Evolutionary conservation across 257 asterid species (phyloP).

Genomic region (Nicotiana knightiana): DNA sequence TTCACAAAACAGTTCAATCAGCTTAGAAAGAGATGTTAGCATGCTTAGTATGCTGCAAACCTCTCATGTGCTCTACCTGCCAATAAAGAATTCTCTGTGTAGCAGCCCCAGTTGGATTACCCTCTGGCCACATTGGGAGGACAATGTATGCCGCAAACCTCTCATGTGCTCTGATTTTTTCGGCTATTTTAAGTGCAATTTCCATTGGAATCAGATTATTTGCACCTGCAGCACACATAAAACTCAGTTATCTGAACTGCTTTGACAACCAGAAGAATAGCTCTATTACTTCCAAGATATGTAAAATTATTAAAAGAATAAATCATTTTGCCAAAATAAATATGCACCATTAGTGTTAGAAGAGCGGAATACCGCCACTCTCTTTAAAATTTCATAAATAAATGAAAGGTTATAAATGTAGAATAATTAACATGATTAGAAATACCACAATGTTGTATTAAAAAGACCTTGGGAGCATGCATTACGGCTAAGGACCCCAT

Average conservation of each 20-base stretch:
- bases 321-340: not conserved
- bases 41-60: not conserved
- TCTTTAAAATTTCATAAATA: not conserved
- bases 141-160: constrained; percentile 89
- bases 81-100: constrained; percentile 91
- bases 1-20: not conserved
- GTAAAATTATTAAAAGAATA: not conserved
- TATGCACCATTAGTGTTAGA: not conserved
- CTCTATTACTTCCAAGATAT: not conserved
- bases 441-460: not conserved
- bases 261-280: not conserved
- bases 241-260: not conserved
- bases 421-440: not conserved
- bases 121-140: constrained; percentile 99
- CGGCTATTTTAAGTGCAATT: constrained; percentile 80
- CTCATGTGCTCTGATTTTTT: constrained; percentile 78
- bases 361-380: not conserved
- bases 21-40: not conserved
- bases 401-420: not conserved
- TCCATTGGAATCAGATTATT: constrained; percentile 95
- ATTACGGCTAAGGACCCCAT: not conserved
- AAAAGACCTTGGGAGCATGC: not conserved
- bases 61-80: constrained; percentile 53
- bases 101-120: constrained; percentile 94
- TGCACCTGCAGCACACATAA: constrained; percentile 56